Conservation (phyloP, 176 grass and related monocot genomes). For the Triticum urartu region DNA sequence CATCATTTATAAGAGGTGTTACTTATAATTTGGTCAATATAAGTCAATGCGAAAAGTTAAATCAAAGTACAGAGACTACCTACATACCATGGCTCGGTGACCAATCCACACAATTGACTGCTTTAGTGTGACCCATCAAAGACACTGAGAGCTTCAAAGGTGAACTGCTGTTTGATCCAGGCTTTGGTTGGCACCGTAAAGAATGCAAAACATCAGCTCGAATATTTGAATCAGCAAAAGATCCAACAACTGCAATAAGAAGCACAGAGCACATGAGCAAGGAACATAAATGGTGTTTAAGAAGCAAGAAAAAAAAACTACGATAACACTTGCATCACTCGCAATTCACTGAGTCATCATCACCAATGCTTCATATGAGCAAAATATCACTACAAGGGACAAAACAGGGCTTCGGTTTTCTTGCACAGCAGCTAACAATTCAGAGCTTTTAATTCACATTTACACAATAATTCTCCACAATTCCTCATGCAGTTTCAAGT, state of each 20-base stretch:
- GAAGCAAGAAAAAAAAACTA: background rate
- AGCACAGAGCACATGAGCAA: constrained; percentile 18
- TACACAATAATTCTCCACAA: background rate
- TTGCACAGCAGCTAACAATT: background rate
- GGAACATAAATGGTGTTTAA: background rate
- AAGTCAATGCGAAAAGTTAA: background rate
- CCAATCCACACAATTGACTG: constrained; percentile 81
- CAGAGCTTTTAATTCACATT: background rate
- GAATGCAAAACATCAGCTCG: constrained; percentile 53
- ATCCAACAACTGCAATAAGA: constrained; percentile 50
- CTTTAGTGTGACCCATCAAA: constrained; percentile 56
- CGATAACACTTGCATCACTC: background rate
- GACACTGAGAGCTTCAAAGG: constrained; percentile 51
- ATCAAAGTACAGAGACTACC: constrained; percentile 15
- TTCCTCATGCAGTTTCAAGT: background rate
- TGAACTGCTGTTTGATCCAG: constrained; percentile 31
- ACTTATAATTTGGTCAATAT: background rate
- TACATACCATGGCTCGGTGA: constrained; percentile 65
- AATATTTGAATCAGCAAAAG: constrained; percentile 48
- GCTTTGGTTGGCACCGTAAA: constrained; percentile 39
- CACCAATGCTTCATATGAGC: background rate
- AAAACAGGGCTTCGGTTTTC: background rate
- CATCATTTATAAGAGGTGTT: background rate
- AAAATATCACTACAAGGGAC: background rate
- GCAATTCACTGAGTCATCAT: background rate